A percentile compares a stretch with the other conserved stretches of the same genome.
phyloP scores from a whole-genome alignment of 2,329 filamentous ascomycete species.

The Fusarium sp. region DNA sequence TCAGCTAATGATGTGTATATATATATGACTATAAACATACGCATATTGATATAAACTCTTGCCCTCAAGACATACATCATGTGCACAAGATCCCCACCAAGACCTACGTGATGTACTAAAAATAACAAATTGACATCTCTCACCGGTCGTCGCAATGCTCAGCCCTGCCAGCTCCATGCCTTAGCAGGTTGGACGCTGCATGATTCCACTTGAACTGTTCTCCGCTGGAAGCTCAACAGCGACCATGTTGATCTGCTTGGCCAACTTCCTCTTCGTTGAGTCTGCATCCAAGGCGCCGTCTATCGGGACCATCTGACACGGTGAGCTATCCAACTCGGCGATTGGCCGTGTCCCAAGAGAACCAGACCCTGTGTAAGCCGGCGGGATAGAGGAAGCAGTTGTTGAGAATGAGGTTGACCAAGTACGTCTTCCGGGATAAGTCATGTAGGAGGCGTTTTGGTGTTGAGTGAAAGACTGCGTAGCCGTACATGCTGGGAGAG shows the following conservation, averaged over 20 bases:
- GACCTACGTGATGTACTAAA: too few relatives aligned
- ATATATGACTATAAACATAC: too few relatives aligned
- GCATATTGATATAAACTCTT: too few relatives aligned
- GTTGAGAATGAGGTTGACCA: slow-evolving; percentile 25
- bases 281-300: background rate
- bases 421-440: slow-evolving; percentile 8
- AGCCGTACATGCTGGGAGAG: background rate
- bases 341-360: slow-evolving; percentile 1
- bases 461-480: background rate
- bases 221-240: slow-evolving; percentile 22
- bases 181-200: too few relatives aligned
- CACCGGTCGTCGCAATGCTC: background rate
- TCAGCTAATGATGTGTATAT: too few relatives aligned
- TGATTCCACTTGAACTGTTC: background rate
- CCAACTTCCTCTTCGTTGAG: background rate
- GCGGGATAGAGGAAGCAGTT: slow-evolving; percentile 6
- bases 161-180: background rate
- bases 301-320: slow-evolving; percentile 14
- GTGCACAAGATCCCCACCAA: too few relatives aligned
- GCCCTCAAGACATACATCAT: too few relatives aligned
- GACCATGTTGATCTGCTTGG: slow-evolving; percentile 14
- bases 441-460: background rate
- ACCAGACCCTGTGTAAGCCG: background rate
- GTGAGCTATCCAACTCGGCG: slow-evolving; percentile 24
- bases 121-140: too few relatives aligned